phyloP scores from a whole-genome alignment of 768 basidiomycete species.

The Rhodotorula taiwanensis region DNA sequence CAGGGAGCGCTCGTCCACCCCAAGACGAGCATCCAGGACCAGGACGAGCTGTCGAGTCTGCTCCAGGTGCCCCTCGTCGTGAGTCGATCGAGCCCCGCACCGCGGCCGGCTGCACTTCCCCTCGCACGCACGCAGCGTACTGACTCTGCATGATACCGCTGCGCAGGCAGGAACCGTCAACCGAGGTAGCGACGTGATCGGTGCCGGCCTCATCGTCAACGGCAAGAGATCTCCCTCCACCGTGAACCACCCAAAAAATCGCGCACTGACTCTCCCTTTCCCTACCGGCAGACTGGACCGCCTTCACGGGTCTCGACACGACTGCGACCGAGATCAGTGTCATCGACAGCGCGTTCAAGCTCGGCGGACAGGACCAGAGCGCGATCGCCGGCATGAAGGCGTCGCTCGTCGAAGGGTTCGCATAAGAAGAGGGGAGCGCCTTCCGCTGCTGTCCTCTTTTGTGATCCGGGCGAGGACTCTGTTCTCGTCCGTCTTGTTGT shows the following conservation, averaged over 20 bases:
- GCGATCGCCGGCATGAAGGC: constrained; percentile 25
- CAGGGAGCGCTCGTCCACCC: constrained; percentile 98
- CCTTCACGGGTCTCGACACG: constrained; percentile 96
- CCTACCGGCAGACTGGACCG: constrained; percentile 66
- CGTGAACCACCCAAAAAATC: too few relatives aligned
- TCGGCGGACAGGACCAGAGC: constrained; percentile 64
- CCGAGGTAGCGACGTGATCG: constrained; percentile 94
- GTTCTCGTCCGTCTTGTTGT: too few relatives aligned
- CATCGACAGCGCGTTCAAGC: constrained; percentile 87
- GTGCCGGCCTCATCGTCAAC: constrained; percentile 94
- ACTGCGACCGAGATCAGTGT: constrained; percentile 99
- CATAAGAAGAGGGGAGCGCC: too few relatives aligned
- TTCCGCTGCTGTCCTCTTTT: too few relatives aligned
- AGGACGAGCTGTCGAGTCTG: constrained; percentile 90
- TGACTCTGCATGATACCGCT: not conserved
- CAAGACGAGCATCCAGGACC: constrained; percentile 91
- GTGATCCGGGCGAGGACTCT: too few relatives aligned
- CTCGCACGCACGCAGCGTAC: too few relatives aligned
- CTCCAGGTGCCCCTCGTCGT: constrained; percentile 93
- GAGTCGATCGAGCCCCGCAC: too few relatives aligned
- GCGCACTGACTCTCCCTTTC: not conserved
- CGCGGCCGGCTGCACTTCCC: too few relatives aligned
- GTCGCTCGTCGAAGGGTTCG: constrained; percentile 32
- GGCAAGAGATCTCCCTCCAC: constrained; percentile 43
- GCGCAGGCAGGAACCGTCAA: constrained; percentile 94